These are phyloP conservation scores for Blastobotrys muscicola DNA, from an alignment of 805 yeast species.

Conservation along the genomic window DNA sequence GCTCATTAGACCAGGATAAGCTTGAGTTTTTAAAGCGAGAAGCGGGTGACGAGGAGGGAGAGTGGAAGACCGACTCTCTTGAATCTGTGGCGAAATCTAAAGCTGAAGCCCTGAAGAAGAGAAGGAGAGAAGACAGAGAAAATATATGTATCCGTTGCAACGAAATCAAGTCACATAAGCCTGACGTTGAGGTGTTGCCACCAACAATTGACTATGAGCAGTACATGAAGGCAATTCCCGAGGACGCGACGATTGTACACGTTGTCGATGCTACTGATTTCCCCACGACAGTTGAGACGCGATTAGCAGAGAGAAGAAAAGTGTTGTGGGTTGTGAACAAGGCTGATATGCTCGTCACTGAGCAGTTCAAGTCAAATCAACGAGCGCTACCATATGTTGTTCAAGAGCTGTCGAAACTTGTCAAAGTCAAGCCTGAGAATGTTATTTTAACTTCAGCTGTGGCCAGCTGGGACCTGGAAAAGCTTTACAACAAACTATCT, in stretches of 20 bases:
- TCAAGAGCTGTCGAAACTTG: constrained; percentile 29
- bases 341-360: constrained; percentile 35
- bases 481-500: constrained; percentile 32
- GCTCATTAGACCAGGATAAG: constrained; percentile 11
- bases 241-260: constrained; percentile 41
- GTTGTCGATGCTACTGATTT: constrained; percentile 62
- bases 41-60: constrained; percentile 5
- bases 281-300: constrained; percentile 47
- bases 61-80: constrained; percentile 2
- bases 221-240: constrained; percentile 31
- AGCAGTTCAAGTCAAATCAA: constrained; percentile 18
- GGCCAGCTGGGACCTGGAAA: constrained; percentile 42
- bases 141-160: constrained; percentile 20
- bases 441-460: constrained; percentile 44
- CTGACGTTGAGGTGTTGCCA: neutral
- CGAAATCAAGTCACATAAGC: constrained; percentile 8
- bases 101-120: constrained; percentile 1
- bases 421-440: constrained; percentile 27
- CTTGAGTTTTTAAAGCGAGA: constrained; percentile 7
- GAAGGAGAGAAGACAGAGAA: constrained; percentile 5
- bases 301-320: constrained; percentile 23
- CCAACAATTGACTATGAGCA: neutral
- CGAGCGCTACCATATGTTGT: constrained; percentile 16
- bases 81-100: constrained; percentile 1
- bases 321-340: constrained; percentile 31